Evolutionary conservation across 768 basidiomycete species (phyloP).

Genomic region (Mycena filopes): DNA sequence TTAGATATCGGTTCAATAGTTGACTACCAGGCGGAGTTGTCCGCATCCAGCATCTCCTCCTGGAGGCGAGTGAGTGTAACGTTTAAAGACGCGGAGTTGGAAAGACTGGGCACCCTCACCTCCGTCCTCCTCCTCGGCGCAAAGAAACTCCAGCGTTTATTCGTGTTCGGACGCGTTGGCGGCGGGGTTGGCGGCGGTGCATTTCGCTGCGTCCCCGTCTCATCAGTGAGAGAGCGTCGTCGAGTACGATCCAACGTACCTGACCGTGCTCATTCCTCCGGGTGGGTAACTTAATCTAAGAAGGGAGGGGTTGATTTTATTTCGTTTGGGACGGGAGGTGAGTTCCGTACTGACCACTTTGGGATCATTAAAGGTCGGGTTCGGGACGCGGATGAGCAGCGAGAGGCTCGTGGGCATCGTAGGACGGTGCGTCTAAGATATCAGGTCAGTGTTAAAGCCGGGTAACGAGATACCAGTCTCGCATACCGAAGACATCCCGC

Average conservation of each 20-base stretch:
- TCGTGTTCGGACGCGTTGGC: not conserved
- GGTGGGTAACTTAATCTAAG: constrained; percentile 9
- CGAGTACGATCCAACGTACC: not conserved
- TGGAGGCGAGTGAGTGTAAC: not conserved
- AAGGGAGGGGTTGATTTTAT: not conserved
- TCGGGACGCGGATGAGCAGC: constrained; percentile 17
- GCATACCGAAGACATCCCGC: not conserved
- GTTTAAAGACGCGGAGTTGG: not conserved
- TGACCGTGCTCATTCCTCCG: not conserved
- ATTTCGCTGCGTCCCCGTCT: not conserved
- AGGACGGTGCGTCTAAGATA: not conserved
- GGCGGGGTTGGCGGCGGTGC: not conserved
- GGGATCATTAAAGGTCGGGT: not conserved
- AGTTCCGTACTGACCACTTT: not conserved
- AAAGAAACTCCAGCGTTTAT: constrained; percentile 3
- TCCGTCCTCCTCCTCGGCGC: constrained; percentile 1
- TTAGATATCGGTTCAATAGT: not conserved
- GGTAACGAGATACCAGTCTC: too few species aligned
- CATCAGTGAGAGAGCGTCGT: not conserved
- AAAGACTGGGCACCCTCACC: not conserved
- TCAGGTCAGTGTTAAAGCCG: not conserved
- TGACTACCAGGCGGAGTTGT: constrained; percentile 20
- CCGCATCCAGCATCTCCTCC: constrained; percentile 17
- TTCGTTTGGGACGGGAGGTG: too few species aligned
- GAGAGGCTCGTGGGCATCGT: constrained; percentile 1